Evolutionary conservation across 2,329 filamentous ascomycete genomes (phyloP), one percentile per base, ranked within the genome.

Genomic region (Exophiala sideris): DNA sequence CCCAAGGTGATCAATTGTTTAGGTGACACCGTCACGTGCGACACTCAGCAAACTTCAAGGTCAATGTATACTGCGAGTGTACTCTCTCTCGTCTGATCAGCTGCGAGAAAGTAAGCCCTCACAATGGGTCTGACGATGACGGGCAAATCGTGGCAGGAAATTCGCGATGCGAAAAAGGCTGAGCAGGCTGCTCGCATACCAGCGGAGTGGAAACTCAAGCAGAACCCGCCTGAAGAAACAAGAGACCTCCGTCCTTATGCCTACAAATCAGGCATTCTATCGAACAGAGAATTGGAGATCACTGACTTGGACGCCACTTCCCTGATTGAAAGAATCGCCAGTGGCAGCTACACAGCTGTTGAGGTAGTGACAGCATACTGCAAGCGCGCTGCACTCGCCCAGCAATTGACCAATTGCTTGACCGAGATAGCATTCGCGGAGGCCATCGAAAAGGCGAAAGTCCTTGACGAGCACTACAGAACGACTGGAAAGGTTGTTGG

Each of bases 361-460:
- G 73, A 79, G 10, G 79, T 83, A 1, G 70, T 73, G 1, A 70
- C 66, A 10, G 81, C 80, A 0, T 86, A 80, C 62, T 79, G 78
- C 66, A 81, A 81, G 29, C 57, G 64, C 2, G 64, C 66, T 2
- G 66, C 64, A 7, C 48, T 68, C 6, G 64, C 60, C 2, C 66
- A 67, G 2, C 59, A 67, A 39, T 42, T 63, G 21, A 61, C 56
- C 20, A 66, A 65, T 3, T 71, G 68, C 50, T 52, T 72, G 11
- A 73, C 70, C 0, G 71, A 73, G 55, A 67, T 67, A 2, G 67
- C 67, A 38, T 73, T 73, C 41, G 38, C 54, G 0, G 61, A 68
- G 7, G 73, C 71, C 0, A 55, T 73, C 2, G 65, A 68, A 7
- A 57, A 65, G 18, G 73, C 72, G 2, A 60, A 64, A 36, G 62